Base-by-base conservation (phyloP, 345 rosid species). In the Populus alba region DNA sequence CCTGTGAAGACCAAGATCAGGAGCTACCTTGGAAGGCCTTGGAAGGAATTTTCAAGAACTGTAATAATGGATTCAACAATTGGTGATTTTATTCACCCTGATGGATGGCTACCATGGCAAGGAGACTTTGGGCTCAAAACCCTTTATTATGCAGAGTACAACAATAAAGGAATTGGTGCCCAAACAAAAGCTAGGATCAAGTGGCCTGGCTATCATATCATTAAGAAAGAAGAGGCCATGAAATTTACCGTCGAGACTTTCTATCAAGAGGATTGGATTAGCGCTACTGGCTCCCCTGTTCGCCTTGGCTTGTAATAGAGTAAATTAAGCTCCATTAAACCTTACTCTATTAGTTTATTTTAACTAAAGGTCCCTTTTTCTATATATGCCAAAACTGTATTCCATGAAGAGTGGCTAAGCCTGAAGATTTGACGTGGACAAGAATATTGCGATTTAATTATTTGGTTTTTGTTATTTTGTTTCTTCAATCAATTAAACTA, bases 1-100 rank as follows among this genome's bases (percentile, higher is more conserved):
- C 86, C 91, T 0, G 88, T 15, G 0, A 85, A 88, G 81, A 39
- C 53, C 8, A 53, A 74, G 23, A 45, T 87, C 78, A 87, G 77
- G 82, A 93, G 86, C 78, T 95, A 91, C 85, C 89, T 95, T 0
- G 98, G 96, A 11, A 69, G 98, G 79, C 98, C 99, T 3, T 92
- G 91, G 90, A 93, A 91, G 77, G 83, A 78, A 23, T 86, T 79
- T 77, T 91, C 98, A 6, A 87, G 97, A 78, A 91, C 92, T 6
- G 49, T 93, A 33, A 66, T 95, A 59, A 93, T 95, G 92, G 97
- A 95, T 73, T 84, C 99, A 10, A 71, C 70, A 6, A 88, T 95
- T 55, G 93, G 62, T 38, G 92, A 89, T 78, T 75, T 91, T 4
- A 90, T 95, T 5, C 85, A 92, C 33, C 98, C 97, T 20, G 90